Evolutionary conservation across 2,329 filamentous ascomycete species (phyloP).

Genomic region (Cladophialophora yegresii): DNA sequence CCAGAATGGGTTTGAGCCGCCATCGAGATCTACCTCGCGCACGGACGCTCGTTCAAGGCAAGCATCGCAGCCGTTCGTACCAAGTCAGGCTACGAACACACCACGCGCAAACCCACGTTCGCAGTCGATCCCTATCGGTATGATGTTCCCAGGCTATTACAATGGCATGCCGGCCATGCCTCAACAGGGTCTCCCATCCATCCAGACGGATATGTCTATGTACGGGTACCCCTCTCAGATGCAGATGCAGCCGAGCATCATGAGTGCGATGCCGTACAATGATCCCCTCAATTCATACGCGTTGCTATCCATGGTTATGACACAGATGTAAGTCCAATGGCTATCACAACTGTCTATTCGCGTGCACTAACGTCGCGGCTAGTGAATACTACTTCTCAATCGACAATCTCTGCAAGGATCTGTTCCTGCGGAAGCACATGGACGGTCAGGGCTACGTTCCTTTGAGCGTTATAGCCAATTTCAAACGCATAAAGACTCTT

Average conservation of each 20-base stretch:
- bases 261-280: slow-evolving; percentile 61
- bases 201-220: slow-evolving; percentile 38
- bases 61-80: slow-evolving; percentile 39
- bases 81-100: slow-evolving; percentile 20
- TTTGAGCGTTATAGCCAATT: slow-evolving; percentile 75
- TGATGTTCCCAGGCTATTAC: slow-evolving; percentile 33
- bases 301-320: slow-evolving; percentile 60
- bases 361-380: slow-evolving; percentile 41
- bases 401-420: slow-evolving; percentile 91
- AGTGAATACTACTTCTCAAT: slow-evolving; percentile 97
- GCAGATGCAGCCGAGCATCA: slow-evolving; percentile 46
- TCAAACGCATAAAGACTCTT: slow-evolving; percentile 77
- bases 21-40: slow-evolving; percentile 45
- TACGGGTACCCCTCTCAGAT: slow-evolving; percentile 57
- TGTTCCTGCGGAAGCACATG: slow-evolving; percentile 87
- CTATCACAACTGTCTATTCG: neutral
- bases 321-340: slow-evolving; percentile 55
- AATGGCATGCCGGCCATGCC: slow-evolving; percentile 41
- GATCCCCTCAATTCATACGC: slow-evolving; percentile 61
- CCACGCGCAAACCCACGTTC: slow-evolving; percentile 55
- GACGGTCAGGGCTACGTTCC: slow-evolving; percentile 91
- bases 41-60: slow-evolving; percentile 45
- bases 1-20: slow-evolving; percentile 45
- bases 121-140: slow-evolving; percentile 59
- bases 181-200: slow-evolving; percentile 29